phyloP scores from a whole-genome alignment of 2,329 filamentous ascomycete genomes.

The Phialocephala subalpina region DNA sequence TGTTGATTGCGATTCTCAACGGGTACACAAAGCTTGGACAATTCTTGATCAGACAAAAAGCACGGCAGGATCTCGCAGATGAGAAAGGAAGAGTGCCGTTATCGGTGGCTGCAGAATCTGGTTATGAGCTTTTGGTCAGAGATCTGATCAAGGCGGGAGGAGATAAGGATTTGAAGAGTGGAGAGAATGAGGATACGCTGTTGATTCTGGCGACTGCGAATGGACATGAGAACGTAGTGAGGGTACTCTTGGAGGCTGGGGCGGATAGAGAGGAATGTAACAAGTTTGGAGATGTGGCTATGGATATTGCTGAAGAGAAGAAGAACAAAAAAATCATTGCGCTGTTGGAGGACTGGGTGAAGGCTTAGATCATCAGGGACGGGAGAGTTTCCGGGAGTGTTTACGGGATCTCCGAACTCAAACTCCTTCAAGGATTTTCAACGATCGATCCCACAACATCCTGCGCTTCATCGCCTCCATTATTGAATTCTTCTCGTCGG shows the following conservation, averaged over 20 bases:
- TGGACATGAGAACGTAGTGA: constrained; percentile 27
- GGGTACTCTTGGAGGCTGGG: constrained; percentile 22
- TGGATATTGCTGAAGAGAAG: constrained; percentile 35
- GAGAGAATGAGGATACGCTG: constrained; percentile 29
- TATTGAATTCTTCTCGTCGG: too few relatives aligned
- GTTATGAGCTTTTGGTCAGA: constrained; percentile 26
- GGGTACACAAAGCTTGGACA: constrained; percentile 22
- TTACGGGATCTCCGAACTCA: too few relatives aligned
- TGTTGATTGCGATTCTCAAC: constrained; percentile 25
- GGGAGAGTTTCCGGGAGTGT: too few relatives aligned
- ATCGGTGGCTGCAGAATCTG: constrained; percentile 19
- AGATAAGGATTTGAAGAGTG: constrained; percentile 25
- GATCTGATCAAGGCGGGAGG: constrained; percentile 27
- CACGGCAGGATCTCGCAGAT: constrained; percentile 23
- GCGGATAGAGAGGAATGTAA: constrained; percentile 22
- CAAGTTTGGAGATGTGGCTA: constrained; percentile 30
- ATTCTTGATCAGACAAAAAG: constrained; percentile 23
- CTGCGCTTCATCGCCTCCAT: too few relatives aligned
- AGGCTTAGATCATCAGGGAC: not conserved
- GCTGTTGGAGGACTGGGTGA: not conserved
- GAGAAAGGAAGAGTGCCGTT: constrained; percentile 20
- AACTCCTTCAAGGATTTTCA: too few relatives aligned
- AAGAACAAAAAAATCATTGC: constrained; percentile 9
- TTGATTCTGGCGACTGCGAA: constrained; percentile 22
- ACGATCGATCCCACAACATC: too few relatives aligned